Evolutionary conservation across 2,329 filamentous ascomycete genomes (phyloP).

Genomic region (Fusarium cyanostomum): DNA sequence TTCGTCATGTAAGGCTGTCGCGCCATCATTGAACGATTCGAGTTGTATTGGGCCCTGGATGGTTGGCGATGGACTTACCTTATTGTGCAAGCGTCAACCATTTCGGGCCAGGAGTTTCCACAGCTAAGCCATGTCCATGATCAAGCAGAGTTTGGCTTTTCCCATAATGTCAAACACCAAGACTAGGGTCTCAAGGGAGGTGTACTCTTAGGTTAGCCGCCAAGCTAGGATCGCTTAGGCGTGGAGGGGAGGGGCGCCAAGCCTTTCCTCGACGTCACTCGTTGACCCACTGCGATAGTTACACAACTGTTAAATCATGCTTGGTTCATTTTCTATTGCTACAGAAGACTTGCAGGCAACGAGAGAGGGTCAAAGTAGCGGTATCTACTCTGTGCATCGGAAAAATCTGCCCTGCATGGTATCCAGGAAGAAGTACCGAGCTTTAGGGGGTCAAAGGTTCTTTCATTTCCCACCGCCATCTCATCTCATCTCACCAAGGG

Average conservation of each 20-base stretch:
- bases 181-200: constrained; percentile 22
- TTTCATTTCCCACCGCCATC: constrained; percentile 12
- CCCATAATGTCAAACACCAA: constrained; percentile 23
- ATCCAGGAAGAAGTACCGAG: not conserved
- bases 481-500: constrained; percentile 13
- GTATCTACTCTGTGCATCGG: constrained; percentile 6
- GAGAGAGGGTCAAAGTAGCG: not conserved
- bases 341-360: constrained; percentile 1
- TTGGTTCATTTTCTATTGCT: not conserved
- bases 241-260: not conserved
- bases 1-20: constrained; percentile 33
- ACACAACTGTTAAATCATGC: constrained; percentile 4
- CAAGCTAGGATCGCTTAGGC: constrained; percentile 13
- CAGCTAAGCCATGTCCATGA: constrained; percentile 27
- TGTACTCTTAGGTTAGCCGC: constrained; percentile 20
- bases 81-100: constrained; percentile 18
- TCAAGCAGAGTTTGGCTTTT: constrained; percentile 13
- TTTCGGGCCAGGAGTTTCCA: constrained; percentile 22
- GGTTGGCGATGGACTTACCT: constrained; percentile 2
- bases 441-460: not conserved
- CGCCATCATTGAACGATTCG: constrained; percentile 8
- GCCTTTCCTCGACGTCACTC: constrained; percentile 19
- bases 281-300: constrained; percentile 1
- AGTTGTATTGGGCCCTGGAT: constrained; percentile 4
- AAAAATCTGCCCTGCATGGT: constrained; percentile 4